Conservation (phyloP, 2,329 filamentous ascomycete species). For the Fusarium longipes region DNA sequence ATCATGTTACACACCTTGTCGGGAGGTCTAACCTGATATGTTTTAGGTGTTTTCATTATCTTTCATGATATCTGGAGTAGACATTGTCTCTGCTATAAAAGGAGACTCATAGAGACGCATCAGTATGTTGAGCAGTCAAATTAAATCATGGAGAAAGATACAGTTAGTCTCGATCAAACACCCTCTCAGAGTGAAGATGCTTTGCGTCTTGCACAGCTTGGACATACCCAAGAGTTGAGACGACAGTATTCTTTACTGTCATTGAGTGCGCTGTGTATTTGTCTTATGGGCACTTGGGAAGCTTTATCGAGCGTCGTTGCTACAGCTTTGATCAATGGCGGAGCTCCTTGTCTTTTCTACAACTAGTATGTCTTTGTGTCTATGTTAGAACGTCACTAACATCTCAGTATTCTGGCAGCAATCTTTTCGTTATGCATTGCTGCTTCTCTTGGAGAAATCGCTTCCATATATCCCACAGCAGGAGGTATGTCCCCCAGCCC, state of each 20-base stretch:
- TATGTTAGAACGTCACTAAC: background rate
- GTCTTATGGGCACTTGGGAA: conserved; percentile 64
- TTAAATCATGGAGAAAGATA: conserved; percentile 13
- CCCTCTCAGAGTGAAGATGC: conserved; percentile 19
- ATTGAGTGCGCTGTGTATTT: conserved; percentile 57
- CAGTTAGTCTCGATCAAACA: background rate
- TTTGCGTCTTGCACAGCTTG: conserved; percentile 45
- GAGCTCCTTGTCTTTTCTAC: conserved; percentile 59
- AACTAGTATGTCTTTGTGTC: conserved; percentile 14
- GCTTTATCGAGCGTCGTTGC: conserved; percentile 59
- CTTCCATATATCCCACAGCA: conserved; percentile 38
- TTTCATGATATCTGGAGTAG: too few relatives aligned
- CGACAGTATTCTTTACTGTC: conserved; percentile 56
- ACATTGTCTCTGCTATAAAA: too few relatives aligned
- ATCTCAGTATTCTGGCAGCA: conserved; percentile 19
- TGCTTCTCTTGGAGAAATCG: conserved; percentile 32
- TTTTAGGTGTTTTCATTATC: background rate
- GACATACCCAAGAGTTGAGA: conserved; percentile 48
- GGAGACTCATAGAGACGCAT: too few relatives aligned
- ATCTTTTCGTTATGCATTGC: conserved; percentile 35
- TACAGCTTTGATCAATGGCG: conserved; percentile 57
- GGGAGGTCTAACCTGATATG: too few relatives aligned
- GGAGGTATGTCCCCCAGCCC: conserved; percentile 24
- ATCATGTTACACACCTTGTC: background rate
- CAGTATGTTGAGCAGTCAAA: too few relatives aligned